Percentiles rank a stretch among this genome's conserved stretches.
phyloP scores from a whole-genome alignment of 768 basidiomycete genomes.

The Leccinum broughii region DNA sequence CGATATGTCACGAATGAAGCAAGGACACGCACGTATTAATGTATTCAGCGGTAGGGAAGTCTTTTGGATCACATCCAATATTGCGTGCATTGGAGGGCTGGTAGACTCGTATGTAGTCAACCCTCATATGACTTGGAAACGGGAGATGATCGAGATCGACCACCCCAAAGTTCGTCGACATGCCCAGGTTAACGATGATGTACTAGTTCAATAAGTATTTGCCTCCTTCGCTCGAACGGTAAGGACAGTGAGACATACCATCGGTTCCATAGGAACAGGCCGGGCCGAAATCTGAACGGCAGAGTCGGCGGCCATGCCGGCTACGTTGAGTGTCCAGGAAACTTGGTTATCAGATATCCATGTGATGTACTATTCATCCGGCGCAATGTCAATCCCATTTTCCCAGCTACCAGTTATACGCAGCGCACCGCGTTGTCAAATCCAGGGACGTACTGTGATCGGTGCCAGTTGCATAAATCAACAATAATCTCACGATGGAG shows the following conservation, averaged over 20 bases:
- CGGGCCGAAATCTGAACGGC: conserved; percentile 60
- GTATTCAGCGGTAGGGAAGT: conserved; percentile 70
- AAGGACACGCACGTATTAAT: conserved; percentile 52
- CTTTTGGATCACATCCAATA: conserved; percentile 69
- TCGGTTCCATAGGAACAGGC: conserved; percentile 79
- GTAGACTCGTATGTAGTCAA: conserved; percentile 71
- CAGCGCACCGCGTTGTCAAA: conserved; percentile 61
- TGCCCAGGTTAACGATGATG: conserved; percentile 57
- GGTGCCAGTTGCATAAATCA: not conserved
- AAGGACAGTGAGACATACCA: conserved; percentile 49
- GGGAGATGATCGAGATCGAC: conserved; percentile 54
- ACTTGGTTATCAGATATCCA: conserved; percentile 73
- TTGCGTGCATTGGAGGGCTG: conserved; percentile 62
- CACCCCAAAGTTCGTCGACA: conserved; percentile 58
- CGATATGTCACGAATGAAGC: not conserved
- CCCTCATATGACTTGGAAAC: conserved; percentile 49
- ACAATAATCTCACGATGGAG: not conserved
- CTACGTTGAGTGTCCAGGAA: conserved; percentile 74
- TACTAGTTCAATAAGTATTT: conserved; percentile 36
- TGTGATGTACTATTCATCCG: conserved; percentile 64
- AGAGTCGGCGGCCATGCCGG: conserved; percentile 65
- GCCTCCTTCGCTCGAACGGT: not conserved
- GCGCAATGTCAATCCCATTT: not conserved
- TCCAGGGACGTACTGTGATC: conserved; percentile 43
- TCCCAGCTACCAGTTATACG: not conserved